A percentile compares a stretch with the other conserved stretches of the same genome.
These are phyloP conservation scores for Candida maris DNA, from an alignment of 805 yeast genomes.

Conservation along the genomic window DNA sequence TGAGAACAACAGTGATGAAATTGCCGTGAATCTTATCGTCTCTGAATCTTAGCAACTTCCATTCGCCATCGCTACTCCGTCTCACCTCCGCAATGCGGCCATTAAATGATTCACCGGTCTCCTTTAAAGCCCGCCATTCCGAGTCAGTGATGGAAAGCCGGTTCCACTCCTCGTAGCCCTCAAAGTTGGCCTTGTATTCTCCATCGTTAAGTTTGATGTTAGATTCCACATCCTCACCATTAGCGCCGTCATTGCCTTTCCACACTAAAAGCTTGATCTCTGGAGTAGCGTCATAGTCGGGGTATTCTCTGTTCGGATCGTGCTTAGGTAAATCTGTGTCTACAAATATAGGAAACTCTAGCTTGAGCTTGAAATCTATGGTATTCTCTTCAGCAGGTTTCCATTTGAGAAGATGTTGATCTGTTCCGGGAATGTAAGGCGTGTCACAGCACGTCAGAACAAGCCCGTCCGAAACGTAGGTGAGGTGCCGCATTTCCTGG, in stretches of 20 bases:
- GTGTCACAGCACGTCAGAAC: slow-evolving; percentile 88
- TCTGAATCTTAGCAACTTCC: slow-evolving; percentile 86
- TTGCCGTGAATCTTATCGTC: slow-evolving; percentile 92
- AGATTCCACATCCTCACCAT: slow-evolving; percentile 35
- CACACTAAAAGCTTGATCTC: slow-evolving; percentile 64
- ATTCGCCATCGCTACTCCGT: slow-evolving; percentile 59
- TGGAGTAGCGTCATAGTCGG: slow-evolving; percentile 81
- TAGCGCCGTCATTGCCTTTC: slow-evolving; percentile 52
- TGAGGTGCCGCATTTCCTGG: slow-evolving; percentile 62
- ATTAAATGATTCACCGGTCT: slow-evolving; percentile 73
- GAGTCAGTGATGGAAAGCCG: slow-evolving; percentile 58
- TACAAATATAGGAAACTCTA: slow-evolving; percentile 54
- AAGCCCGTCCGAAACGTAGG: slow-evolving; percentile 90
- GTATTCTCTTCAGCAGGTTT: slow-evolving; percentile 96
- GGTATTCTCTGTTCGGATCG: slow-evolving; percentile 67
- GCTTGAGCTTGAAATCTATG: slow-evolving; percentile 73
- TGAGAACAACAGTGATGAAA: slow-evolving; percentile 74
- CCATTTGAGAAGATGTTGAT: slow-evolving; percentile 85
- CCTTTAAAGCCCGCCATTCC: slow-evolving; percentile 78
- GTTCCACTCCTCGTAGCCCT: slow-evolving; percentile 61
- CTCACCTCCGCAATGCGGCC: slow-evolving; percentile 87
- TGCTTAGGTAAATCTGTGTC: slow-evolving; percentile 65
- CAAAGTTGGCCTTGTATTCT: slow-evolving; percentile 30
- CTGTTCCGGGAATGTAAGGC: slow-evolving; percentile 88
- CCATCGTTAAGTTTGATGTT: slow-evolving; percentile 32